phyloP scores from a whole-genome alignment of 73 alveolate genomes.

The Tetrahymena elliotti region DNA sequence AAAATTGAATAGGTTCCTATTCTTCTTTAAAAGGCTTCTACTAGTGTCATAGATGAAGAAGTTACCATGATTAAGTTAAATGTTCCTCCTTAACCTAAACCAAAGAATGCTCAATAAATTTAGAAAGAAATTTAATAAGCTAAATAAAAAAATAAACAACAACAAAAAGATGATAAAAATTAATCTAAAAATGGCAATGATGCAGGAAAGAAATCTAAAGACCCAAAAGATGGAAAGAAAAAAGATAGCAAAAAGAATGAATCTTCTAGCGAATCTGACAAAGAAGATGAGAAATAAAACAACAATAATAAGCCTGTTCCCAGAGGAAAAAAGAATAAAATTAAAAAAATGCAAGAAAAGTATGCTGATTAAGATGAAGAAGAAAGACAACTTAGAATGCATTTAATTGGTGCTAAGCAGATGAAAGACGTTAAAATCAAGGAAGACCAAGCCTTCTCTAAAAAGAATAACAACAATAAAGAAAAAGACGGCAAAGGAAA shows the following conservation, averaged over 20 bases:
- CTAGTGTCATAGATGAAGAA: constrained; percentile 15
- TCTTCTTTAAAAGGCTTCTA: background rate
- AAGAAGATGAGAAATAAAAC: constrained; percentile 3
- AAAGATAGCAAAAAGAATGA: constrained; percentile 3
- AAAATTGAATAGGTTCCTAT: constrained; percentile 4
- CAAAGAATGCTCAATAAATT: constrained; percentile 11
- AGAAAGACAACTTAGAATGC: constrained; percentile 64
- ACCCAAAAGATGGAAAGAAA: background rate
- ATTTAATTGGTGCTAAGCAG: constrained; percentile 68
- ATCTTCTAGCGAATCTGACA: background rate
- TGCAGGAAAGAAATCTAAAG: background rate
- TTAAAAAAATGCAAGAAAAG: constrained; percentile 71
- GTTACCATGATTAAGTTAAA: background rate
- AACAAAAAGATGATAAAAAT: constrained; percentile 28
- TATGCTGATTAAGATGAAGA: constrained; percentile 86
- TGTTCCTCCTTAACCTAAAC: background rate
- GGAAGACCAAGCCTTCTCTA: constrained; percentile 13
- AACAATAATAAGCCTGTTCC: constrained; percentile 10
- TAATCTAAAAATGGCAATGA: constrained; percentile 14
- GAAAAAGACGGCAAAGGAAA: background rate
- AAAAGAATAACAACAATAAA: constrained; percentile 23
- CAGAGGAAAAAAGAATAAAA: constrained; percentile 57
- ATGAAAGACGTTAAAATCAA: constrained; percentile 12
- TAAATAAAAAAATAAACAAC: constrained; percentile 19
- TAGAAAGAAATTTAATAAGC: constrained; percentile 16